Evolutionary conservation across 306 rosid species (phyloP), one percentile per base, ranked within the genome.

Genomic region (Herpetospermum pedunculosum): DNA sequence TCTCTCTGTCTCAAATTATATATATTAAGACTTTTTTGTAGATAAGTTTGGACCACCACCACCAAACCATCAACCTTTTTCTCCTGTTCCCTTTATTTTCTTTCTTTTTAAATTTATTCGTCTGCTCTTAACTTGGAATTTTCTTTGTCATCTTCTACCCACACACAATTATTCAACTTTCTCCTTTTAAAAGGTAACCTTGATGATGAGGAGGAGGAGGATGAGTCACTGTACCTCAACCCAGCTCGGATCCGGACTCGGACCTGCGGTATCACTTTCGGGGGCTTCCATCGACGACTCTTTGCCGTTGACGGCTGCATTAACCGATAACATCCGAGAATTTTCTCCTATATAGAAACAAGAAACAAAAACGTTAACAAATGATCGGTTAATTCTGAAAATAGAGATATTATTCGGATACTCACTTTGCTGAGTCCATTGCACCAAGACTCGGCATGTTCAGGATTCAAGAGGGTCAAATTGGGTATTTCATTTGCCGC

Each of bases 401-500:
- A 3, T 41, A 41, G 14, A 41, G 14, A 41, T 2, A 41, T n/a
- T n/a, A n/a, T n/a, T n/a, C n/a, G n/a, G 15, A 41, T 3, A 41
- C 97, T 82, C 85, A 94, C 99, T 86, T 94, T 94, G 84, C 81
- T 86, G 28, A 94, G 82, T 69, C 99, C 99, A 72, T 82, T 90
- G 62, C 99, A 94, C 99, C 99, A 94, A 18, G 91, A 86, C 78
- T 91, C 92, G n/a, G 96, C 96, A 59, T 83, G 92, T 74, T 89
- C 97, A 1, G 99, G 95, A 71, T 82, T 76, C 48, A 85, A 80
- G 52, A 87, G 73, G 35, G 99, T 87, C 83, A 90, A 77, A 80
- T 84, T 87, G 4, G 99, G 99, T 60, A 88, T 87, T 82, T 91
- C 92, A 71, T 87, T 87, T 54, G 96, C 92, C 26, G 97, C 96